Conservation (phyloP, 345 rosid species). For the Triadica sebifera region DNA sequence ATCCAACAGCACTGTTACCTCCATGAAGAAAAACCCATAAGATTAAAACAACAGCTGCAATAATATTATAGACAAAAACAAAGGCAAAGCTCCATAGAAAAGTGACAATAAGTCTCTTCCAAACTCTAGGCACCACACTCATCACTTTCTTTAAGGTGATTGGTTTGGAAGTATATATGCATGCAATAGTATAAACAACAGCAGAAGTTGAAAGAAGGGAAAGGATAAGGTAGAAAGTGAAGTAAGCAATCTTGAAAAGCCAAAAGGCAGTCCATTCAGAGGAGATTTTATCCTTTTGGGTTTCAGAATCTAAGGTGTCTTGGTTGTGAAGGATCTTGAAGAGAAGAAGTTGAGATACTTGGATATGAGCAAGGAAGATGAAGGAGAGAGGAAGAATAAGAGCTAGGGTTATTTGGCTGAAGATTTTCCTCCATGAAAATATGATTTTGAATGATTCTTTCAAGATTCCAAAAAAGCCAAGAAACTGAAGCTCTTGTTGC, state of each 20-base stretch:
- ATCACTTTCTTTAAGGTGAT: slow-evolving; percentile 33
- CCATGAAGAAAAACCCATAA: not conserved
- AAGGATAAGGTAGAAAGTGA: slow-evolving; percentile 28
- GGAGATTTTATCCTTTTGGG: slow-evolving; percentile 18
- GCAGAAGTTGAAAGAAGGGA: slow-evolving; percentile 53
- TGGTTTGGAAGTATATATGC: slow-evolving; percentile 35
- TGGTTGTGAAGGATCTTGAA: not conserved
- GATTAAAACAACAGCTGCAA: not conserved
- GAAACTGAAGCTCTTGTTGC: slow-evolving; percentile 53
- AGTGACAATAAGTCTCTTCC: slow-evolving; percentile 40
- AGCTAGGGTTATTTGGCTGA: slow-evolving; percentile 41
- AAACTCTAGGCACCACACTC: slow-evolving; percentile 48
- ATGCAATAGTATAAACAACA: slow-evolving; percentile 50
- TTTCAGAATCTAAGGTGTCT: not conserved
- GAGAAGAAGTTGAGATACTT: slow-evolving; percentile 2
- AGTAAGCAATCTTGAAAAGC: slow-evolving; percentile 33
- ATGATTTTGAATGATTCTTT: slow-evolving; percentile 43
- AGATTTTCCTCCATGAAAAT: slow-evolving; percentile 37
- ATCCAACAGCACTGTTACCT: not conserved
- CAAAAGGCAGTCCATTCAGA: slow-evolving; percentile 27
- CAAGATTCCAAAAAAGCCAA: slow-evolving; percentile 39
- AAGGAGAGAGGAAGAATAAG: slow-evolving; percentile 46
- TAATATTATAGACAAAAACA: slow-evolving; percentile 21
- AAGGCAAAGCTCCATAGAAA: slow-evolving; percentile 32
- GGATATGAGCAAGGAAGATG: slow-evolving; percentile 17